Evolutionary conservation across 306 rosid genomes (phyloP), one percentile per base, ranked within the genome.

Genomic region (Prunus mume): DNA sequence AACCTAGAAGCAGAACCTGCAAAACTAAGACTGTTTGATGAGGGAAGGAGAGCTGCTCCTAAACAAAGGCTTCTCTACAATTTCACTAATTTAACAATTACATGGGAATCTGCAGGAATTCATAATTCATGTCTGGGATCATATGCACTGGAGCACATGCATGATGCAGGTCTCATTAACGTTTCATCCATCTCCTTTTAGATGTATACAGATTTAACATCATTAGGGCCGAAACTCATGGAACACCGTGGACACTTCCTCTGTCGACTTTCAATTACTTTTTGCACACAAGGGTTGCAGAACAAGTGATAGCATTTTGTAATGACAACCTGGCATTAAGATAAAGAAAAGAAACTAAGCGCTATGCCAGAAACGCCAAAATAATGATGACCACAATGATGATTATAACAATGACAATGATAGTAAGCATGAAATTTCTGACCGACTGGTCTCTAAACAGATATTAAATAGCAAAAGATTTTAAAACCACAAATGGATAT

Each of bases 231-330:
- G 51, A 96, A 96, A 82, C 90, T 86, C 52, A 93, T 78, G 38
- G 85, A 62, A 85, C 99, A 96, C 56, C 74, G 84, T 18, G 99
- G 99, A 78, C 99, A 96, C 81, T 93, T 96, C 76, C 98, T 97
- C 65, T 91, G 96, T 52, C 92, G 90, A 86, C 87, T 87, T 83
- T 87, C 97, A 57, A 85, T 69, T 71, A 88, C 91, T 77, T 88
- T 87, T 81, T 88, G 91, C 67, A 96, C 87, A 57, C 99, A 96
- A 19, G 90, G 82, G 78, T 85, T 82, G 90, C 99, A 96, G 86
- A 93, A 91, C 90, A 96, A 87, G 90, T 96, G 99, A 84, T 88
- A 96, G 93, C 99, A 96, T 87, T 96, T 96, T 75, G 96, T 96
- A 85, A 96, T 92, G 64, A 93, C 99, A 84, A 91, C 99, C 99